phyloP scores from a whole-genome alignment of 805 yeast genomes.

The Lachancea waltii region DNA sequence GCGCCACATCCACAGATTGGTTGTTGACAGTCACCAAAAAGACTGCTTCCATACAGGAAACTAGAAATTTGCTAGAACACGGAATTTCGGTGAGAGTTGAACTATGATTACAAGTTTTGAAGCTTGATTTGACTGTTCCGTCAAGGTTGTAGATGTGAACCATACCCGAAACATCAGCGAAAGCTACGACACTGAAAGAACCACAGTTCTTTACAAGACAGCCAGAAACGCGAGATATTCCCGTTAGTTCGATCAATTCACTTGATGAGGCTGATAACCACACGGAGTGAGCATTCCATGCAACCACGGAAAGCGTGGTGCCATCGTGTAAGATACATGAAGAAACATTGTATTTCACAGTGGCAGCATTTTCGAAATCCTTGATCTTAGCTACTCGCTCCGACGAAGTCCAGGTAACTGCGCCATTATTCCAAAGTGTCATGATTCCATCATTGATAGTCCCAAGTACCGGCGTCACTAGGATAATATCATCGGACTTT shows the following conservation, averaged over 20 bases:
- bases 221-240: slow-evolving; percentile 1
- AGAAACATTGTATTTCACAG: background rate
- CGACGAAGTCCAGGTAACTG: slow-evolving; percentile 2
- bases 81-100: slow-evolving; percentile 4
- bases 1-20: background rate
- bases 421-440: slow-evolving; percentile 1
- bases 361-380: background rate
- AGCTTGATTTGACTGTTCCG: background rate
- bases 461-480: background rate
- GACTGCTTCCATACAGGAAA: slow-evolving; percentile 1
- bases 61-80: background rate
- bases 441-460: background rate
- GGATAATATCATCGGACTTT: background rate
- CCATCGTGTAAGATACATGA: background rate
- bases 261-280: slow-evolving; percentile 1
- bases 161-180: slow-evolving; percentile 2
- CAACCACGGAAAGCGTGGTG: slow-evolving; percentile 1
- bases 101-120: slow-evolving; percentile 3
- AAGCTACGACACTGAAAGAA: background rate
- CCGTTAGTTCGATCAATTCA: background rate
- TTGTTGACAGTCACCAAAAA: background rate
- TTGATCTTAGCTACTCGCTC: background rate
- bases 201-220: slow-evolving; percentile 3
- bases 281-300: slow-evolving; percentile 2
- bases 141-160: slow-evolving; percentile 1